phyloP scores from a whole-genome alignment of 371 early-diverging fungal species.

The Fennellomyces sp. region DNA sequence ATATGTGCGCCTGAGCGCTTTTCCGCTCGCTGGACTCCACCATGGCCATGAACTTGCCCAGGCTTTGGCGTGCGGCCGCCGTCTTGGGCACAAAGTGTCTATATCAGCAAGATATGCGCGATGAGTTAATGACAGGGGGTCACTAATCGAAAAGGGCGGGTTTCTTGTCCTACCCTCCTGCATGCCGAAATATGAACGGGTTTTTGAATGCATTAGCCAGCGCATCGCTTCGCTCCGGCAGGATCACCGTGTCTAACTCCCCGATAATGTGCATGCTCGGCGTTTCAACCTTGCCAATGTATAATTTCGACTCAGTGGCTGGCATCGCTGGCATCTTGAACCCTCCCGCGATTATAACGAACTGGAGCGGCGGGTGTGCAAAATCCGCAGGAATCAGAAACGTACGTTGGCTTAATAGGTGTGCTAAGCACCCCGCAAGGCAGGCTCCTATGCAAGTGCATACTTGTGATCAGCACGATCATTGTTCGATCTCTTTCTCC shows the following conservation, averaged over 20 bases:
- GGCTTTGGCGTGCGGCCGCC: neutral
- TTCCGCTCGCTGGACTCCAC: too few relatives aligned
- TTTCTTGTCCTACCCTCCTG: slow-evolving; percentile 50
- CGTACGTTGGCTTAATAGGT: slow-evolving; percentile 39
- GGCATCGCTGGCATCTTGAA: slow-evolving; percentile 44
- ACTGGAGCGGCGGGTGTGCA: slow-evolving; percentile 54
- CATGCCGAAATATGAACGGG: slow-evolving; percentile 39
- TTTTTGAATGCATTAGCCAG: slow-evolving; percentile 42
- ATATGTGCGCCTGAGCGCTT: too few relatives aligned
- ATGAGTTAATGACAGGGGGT: neutral
- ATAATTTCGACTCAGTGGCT: slow-evolving; percentile 32
- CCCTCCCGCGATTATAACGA: slow-evolving; percentile 65
- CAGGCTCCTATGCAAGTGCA: slow-evolving; percentile 43
- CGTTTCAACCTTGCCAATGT: slow-evolving; percentile 46
- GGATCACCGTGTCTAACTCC: slow-evolving; percentile 53
- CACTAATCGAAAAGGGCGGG: neutral
- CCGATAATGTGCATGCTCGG: slow-evolving; percentile 74
- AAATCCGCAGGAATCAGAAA: slow-evolving; percentile 29
- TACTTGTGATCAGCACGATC: neutral
- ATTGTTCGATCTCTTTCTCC: neutral
- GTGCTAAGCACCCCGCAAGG: slow-evolving; percentile 63
- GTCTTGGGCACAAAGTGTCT: slow-evolving; percentile 12
- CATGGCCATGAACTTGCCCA: neutral
- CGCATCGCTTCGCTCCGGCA: slow-evolving; percentile 42
- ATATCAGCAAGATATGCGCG: neutral